Evolutionary conservation across 31 red algal genomes (phyloP), one percentile per base, ranked within the genome.

Genomic region (Asparagopsis taxiformis): DNA sequence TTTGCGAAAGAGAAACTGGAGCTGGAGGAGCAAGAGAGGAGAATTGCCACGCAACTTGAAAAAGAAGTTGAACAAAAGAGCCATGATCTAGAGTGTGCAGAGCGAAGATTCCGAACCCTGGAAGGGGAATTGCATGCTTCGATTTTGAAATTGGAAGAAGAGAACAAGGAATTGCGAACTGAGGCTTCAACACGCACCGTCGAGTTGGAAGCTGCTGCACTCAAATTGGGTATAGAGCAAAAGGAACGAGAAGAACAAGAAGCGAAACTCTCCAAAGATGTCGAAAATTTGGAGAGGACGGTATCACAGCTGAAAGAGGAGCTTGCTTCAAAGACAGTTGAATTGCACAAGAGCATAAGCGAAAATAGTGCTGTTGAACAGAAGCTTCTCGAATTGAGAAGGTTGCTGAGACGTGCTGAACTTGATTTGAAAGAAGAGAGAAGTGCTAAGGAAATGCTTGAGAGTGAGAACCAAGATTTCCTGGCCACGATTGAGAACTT

Each of bases 391-490:
- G 41, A 46, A 46, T 6, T 46, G 41, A 6, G 28, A n/a, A 48
- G 51, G 32, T 28, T 36, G 35, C 44, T 77, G 44, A 51, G n/a
- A 36, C 39, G 60, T 25, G 29, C 59, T 10, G 26, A 70, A 48
- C 44, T 50, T 21, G 64, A 55, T 32, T 50, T 80, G 7, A 68
- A 70, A 21, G 76, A 80, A 49, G 76, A 69, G 36, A 51, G 23
- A 29, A 61, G 51, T 24, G 26, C 44, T 38, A 68, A 58, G 17
- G 59, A 58, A 20, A 50, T 80, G 30, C 64, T 80, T 25, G 76
- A 80, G 37, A 65, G 76, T 16, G 76, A 80, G 51, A 80, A 80
- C 33, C 51, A 80, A 39, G 76, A 80, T 11, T 80, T 80, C 33
- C 51, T 68, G 20, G 33, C 33, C 1, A 80, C 76, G 10, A 70